Evolutionary conservation across 2,329 filamentous ascomycete genomes (phyloP), one percentile per base, ranked within the genome.

Genomic region (Sporothrix mexicana): DNA sequence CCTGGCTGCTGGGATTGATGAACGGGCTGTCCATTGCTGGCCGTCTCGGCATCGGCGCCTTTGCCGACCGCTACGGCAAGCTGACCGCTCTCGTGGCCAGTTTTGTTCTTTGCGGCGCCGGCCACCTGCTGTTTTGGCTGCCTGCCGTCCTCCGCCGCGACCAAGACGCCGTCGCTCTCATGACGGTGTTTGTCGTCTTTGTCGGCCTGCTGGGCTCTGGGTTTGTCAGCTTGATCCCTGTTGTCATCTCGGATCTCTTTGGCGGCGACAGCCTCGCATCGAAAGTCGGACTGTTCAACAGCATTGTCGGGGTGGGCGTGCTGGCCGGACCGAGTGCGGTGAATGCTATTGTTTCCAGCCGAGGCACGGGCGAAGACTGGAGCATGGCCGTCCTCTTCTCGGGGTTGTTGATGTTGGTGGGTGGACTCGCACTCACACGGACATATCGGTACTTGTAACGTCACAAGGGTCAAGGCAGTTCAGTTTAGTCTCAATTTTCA

Each of bases 51-150:
- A 67, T 67, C 2, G 64, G 64, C 45, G 45, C 64, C 12, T 51
- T 51, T 67, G 64, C 64, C 20, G 62, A 67, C 43, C 62, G 62
- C 62, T 67, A 67, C 13, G 62, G 62, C 5, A 67, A 49, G 23
- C 20, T 49, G 20, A 67, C 43, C 4, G 62, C 41, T 0, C 20
- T 67, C 1, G 62, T 67, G 12, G 62, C 43, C 9, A 67, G 62
- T 12, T 67, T 67, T 5, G 3, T 67, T 4, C 20, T 67, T 0
- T 67, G 62, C 43, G 62, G 62, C 10, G 62, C 62, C 3, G 62
- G 62, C 62, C 62, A 67, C 23, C 43, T 67, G 20, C 43, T 67
- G 20, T 67, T 67, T 12, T 67, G 62, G 62, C 62, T 67, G 20
- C 62, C 62, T 2, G 62, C 41, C 13, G 62, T 67, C 5, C 62